These are phyloP conservation scores for Alternaria sp. DNA, from an alignment of 2,329 filamentous ascomycete genomes.

Conservation along the genomic window DNA sequence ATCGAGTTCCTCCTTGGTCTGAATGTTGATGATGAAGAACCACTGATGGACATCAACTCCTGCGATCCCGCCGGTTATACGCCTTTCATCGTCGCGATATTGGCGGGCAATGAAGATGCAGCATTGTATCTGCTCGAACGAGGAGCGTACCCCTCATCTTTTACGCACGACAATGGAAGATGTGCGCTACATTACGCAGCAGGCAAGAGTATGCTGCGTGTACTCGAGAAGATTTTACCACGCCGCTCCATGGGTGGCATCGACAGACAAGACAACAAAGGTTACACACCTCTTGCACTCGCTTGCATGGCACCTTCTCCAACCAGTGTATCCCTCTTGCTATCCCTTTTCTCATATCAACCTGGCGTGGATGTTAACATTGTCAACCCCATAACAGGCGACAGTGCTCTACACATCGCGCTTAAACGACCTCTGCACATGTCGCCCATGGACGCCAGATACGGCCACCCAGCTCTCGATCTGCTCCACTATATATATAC, in stretches of 20 bases:
- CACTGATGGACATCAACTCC: constrained; percentile 19
- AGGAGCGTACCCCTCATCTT: constrained; percentile 16
- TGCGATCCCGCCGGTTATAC: constrained; percentile 19
- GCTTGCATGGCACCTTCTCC: constrained; percentile 22
- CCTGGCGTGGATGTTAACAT: constrained; percentile 27
- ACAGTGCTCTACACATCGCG: constrained; percentile 27
- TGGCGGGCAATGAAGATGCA: constrained; percentile 13
- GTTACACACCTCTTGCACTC: constrained; percentile 20
- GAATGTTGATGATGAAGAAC: neutral
- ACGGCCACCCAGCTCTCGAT: constrained; percentile 13
- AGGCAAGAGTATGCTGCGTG: neutral
- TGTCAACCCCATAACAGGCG: constrained; percentile 8
- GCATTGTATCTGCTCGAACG: constrained; percentile 21
- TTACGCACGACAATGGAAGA: constrained; percentile 5
- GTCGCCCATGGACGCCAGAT: neutral
- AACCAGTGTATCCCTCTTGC: constrained; percentile 19
- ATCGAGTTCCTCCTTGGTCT: constrained; percentile 14
- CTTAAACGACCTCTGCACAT: constrained; percentile 16
- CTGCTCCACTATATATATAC: constrained; percentile 15
- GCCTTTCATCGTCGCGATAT: constrained; percentile 27
- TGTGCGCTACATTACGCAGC: constrained; percentile 26
- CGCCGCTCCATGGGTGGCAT: neutral
- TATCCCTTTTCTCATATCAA: neutral
- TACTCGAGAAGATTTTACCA: constrained; percentile 6
- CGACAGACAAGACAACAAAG: constrained; percentile 13